A percentile compares a stretch with the other conserved stretches of the same genome.
Evolutionary conservation across 306 rosid species (phyloP).

Genomic region (Crataegus laevigata): DNA sequence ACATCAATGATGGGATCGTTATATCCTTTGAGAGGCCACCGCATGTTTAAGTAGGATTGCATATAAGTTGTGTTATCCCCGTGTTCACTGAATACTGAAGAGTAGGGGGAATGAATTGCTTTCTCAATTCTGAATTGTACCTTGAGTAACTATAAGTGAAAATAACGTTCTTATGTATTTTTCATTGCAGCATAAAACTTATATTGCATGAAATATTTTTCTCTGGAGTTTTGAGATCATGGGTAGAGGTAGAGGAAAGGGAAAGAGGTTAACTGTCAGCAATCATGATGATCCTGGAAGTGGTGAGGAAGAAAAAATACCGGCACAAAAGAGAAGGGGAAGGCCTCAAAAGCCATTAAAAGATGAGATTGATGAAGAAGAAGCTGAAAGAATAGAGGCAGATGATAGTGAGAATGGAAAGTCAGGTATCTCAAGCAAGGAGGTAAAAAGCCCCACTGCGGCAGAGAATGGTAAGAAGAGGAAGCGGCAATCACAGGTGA

Average conservation of each 20-base stretch:
- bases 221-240: constrained; percentile 33
- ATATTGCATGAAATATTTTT: constrained; percentile 39
- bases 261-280: constrained; percentile 33
- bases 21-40: not conserved
- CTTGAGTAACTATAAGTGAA: not conserved
- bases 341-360: constrained; percentile 45
- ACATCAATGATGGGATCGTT: not conserved
- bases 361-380: constrained; percentile 44
- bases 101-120: not conserved
- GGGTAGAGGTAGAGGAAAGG: constrained; percentile 57
- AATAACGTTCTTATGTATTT: constrained; percentile 1
- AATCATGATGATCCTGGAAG: constrained; percentile 45
- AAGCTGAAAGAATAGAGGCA: constrained; percentile 31
- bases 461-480: constrained; percentile 47
- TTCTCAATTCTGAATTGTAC: not conserved
- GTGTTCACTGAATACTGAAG: not conserved
- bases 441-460: constrained; percentile 21
- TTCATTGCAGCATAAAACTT: constrained; percentile 30
- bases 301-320: constrained; percentile 48
- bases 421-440: constrained; percentile 22
- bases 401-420: constrained; percentile 31
- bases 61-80: not conserved
- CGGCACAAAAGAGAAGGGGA: constrained; percentile 46
- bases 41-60: not conserved
- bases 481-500: constrained; percentile 32